These are phyloP conservation scores for Triticum urartu DNA, from an alignment of 176 grass and related monocot genomes.

Conservation along the genomic window DNA sequence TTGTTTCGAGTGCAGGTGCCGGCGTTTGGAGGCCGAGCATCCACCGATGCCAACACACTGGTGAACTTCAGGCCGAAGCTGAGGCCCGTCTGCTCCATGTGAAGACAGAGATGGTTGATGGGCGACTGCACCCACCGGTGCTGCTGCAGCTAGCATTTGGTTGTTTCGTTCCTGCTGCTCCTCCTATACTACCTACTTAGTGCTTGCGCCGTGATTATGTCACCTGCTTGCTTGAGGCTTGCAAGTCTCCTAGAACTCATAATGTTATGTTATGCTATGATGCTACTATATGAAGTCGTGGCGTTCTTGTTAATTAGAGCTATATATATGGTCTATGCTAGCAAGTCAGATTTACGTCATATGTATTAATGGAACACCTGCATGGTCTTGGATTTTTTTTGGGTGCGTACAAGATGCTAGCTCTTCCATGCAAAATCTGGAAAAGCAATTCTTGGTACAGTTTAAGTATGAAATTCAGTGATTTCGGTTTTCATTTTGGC, in stretches of 20 bases:
- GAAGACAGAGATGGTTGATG: neutral
- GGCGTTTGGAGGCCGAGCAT: neutral
- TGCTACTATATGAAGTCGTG: neutral
- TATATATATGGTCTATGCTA: neutral
- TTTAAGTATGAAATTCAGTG: neutral
- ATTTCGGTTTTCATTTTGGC: too few species aligned
- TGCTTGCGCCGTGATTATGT: neutral
- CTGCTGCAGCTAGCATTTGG: neutral
- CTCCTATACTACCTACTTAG: neutral
- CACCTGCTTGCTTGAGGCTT: neutral
- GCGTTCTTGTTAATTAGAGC: neutral
- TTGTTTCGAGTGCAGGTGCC: neutral
- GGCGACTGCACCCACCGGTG: neutral
- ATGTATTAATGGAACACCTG: neutral
- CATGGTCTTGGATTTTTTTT: neutral
- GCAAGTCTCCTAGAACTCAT: neutral
- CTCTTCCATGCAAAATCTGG: neutral
- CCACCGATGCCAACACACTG: neutral
- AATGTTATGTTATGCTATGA: neutral
- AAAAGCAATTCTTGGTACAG: neutral
- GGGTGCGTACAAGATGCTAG: neutral
- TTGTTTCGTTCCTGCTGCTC: neutral
- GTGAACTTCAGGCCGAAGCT: neutral
- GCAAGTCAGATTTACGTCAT: neutral
- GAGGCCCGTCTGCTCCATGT: neutral